Conservation (phyloP, 148 eudicot species). For the Camellia granthamiana region DNA sequence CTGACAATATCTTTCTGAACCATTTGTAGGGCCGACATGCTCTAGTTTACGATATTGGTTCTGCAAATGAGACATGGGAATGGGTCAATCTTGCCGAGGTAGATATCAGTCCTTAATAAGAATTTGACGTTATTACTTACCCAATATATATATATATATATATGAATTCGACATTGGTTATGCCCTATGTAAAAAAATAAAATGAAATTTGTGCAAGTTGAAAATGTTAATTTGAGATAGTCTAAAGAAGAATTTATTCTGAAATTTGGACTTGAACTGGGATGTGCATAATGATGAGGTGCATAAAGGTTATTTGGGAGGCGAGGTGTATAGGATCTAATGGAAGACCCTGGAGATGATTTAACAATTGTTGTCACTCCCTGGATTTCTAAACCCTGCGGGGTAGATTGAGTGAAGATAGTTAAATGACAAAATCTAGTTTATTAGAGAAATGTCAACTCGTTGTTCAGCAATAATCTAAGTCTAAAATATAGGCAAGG, state of each 20-base stretch:
- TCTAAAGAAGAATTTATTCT: not conserved
- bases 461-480: no score
- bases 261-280: not conserved
- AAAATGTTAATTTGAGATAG: not conserved
- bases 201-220: not conserved
- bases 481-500: no score
- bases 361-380: not conserved
- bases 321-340: not conserved
- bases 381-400: no score
- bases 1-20: not conserved
- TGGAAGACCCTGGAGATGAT: not conserved
- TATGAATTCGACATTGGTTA: not conserved
- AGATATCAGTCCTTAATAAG: constrained; percentile 8
- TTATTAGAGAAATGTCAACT: no score
- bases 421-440: no score
- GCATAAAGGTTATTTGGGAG: not conserved
- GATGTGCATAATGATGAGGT: not conserved
- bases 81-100: constrained; percentile 67
- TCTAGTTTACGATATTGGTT: constrained; percentile 50
- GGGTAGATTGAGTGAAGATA: no score
- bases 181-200: not conserved
- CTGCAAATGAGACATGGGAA: constrained; percentile 56
- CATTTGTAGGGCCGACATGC: constrained; percentile 50
- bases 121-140: not conserved
- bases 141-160: no score